Evolutionary conservation across 768 basidiomycete genomes (phyloP), one percentile per base, ranked within the genome.

Genomic region (Lentinus tigrinus): DNA sequence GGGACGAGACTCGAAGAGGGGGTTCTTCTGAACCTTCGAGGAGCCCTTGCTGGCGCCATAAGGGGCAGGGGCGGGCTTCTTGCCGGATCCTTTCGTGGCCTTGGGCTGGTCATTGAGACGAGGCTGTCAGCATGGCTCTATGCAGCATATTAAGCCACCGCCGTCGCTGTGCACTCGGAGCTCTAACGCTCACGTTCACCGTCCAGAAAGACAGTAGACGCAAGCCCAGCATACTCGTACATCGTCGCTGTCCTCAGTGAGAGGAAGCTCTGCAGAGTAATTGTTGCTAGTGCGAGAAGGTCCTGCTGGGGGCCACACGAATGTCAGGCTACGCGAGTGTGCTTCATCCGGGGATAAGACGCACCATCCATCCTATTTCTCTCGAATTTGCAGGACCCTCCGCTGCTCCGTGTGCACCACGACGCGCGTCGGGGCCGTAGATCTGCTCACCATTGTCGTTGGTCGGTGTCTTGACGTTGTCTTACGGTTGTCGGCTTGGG

Each of bases 21-120:
- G 96, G 82, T 98, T 98, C 81, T 95, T 96, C 75, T 86, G 86
- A 37, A 74, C 68, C 78, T 94, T 93, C 64, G 81, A 72, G 36
- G 79, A 62, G 9, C 55, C 54, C 77, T 92, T 92, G 81, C 81
- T 82, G 67, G 87, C 87, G 71, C 89, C 88, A 68, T 86, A 87
- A 46, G 92, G 91, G 14, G 92, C 89, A 57, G 88, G 81, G 63
- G 92, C 92, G 65, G 89, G 90, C 79, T 90, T 93, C 81, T 91
- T 93, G 63, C 84, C 83, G 62, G 87, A 72, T 75, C 85, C 84
- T 70, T 89, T 91, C 60, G 75, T 63, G 75, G 88, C 88, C 74
- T 88, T 77, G 60, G 82, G 87, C 91, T 92, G 89, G 90, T 92
- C 90, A 92, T 92, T 83, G 91, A 92, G 90, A 87, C 88, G 88